phyloP scores from a whole-genome alignment of 257 asterid species.

The Euphrasia confusa region DNA sequence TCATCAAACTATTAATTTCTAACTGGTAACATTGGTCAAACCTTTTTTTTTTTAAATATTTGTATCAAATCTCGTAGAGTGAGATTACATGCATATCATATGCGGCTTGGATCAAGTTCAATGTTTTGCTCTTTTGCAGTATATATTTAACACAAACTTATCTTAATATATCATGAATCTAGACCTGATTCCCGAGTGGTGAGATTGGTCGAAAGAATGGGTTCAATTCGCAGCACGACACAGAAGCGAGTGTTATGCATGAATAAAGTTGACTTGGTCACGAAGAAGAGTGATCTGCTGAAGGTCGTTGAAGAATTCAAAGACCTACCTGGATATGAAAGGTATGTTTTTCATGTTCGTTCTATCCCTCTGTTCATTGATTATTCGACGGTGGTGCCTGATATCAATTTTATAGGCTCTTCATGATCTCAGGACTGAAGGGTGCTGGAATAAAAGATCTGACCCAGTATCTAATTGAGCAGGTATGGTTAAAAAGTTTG shows the following conservation, averaged over 20 bases:
- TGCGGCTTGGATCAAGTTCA: constrained; percentile 8
- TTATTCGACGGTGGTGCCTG: constrained; percentile 22
- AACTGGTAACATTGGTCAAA: constrained; percentile 9
- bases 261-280: constrained; percentile 84
- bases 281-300: constrained; percentile 66
- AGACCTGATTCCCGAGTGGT: constrained; percentile 95
- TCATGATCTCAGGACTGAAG: constrained; percentile 85
- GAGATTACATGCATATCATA: constrained; percentile 11
- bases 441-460: constrained; percentile 87
- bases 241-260: constrained; percentile 87
- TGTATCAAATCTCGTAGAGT: neutral
- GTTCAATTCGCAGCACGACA: constrained; percentile 47
- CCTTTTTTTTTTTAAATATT: constrained; percentile 8
- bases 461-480: constrained; percentile 58
- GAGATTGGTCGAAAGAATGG: constrained; percentile 89
- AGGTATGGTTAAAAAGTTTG: constrained; percentile 36
- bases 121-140: constrained; percentile 12
- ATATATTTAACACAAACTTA: constrained; percentile 12
- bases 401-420: constrained; percentile 45
- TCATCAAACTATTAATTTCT: neutral
- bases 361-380: constrained; percentile 17
- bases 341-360: constrained; percentile 35
- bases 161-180: constrained; percentile 25
- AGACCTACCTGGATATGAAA: constrained; percentile 82
- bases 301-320: constrained; percentile 70